Base-by-base conservation (phyloP, 1,284 basidiomycete species). In the Malassezia psittaci region DNA sequence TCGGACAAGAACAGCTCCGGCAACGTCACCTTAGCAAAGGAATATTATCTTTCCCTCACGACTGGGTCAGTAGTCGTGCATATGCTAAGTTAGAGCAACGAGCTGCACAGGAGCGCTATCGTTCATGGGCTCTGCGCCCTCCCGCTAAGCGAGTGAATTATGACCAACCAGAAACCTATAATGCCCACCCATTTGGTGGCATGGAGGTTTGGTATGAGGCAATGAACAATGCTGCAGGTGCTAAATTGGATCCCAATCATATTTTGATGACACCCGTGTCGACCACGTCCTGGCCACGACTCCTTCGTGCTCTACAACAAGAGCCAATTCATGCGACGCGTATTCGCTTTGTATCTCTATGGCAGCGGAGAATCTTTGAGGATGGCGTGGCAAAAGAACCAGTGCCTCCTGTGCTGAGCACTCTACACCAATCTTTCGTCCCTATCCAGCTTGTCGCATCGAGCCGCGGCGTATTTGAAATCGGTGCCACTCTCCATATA, bases 81-180 rank as follows among this genome's bases (percentile, higher is more conserved):
- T 57, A 59, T 41, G 53, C 54, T 2, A 44, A 41, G 1, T 44
- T 52, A 12, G 61, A 63, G 21, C 57, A 57, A 32, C 48, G 57
- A 15, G 62, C 51, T 0, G 62, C 54, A 2, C 10, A n/a, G 0
- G 37, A 24, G 9, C 50, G 53, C 7, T 41, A 48, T 5, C 60
- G 61, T 10, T 53, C 53, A 34, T 74, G 72, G 72, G 38, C 47
- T 8, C 51, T 54, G 41, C 59, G 60, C 15, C 72, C 72, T 2
- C 65, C 62, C 38, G 69, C 65, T 4, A 74, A 74, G 46, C 46
- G 72, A 11, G 54, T 61, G 2, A 64, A 67, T 35, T 67, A 56
- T 24, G 24, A 57, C 19, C 39, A 2, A 19, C 41, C 37, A 36
- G 54, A 16, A 21, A 48, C 18, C 15, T 49, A 34, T 47, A 40